Evolutionary conservation across 768 basidiomycete genomes (phyloP), one percentile per base, ranked within the genome.

Genomic region (Boletus rex-veris): DNA sequence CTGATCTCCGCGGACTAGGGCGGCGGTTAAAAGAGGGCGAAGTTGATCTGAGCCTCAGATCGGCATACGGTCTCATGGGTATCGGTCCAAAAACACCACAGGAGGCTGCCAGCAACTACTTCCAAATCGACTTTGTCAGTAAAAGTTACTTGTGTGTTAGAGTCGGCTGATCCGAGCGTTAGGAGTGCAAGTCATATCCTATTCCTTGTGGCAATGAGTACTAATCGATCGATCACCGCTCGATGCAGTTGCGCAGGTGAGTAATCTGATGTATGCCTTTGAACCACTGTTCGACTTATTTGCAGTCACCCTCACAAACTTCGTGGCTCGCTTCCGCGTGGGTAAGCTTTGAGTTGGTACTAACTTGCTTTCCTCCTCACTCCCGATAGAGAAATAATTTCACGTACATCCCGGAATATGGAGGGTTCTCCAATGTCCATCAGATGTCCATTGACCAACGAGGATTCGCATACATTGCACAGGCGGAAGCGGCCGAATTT

Each of bases 291-390:
- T 18, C 50, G 57, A 76, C 14, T 75, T 74, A 53, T 77, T 75
- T 62, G 74, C 45, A 86, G 60, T 75, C 80, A 7, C 85, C 85
- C 2, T 82, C 83, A 26, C 76, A 84, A 62, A 81, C 79, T 0
- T 86, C 84, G 2, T 79, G 79, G 73, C 70, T 86, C 26, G 83
- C 83, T n/a, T 77, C 81, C 10, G 75, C 83, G 18, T 82, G 81
- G 83, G 85, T 83, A 68, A 45, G 70, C 47, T 3, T 16, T 14
- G 2, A 7, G 6, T 39, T 37, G 12, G 19, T 8, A 15, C 10
- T n/a, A 41, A 36, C 26, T 16, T 18, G 16, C 11, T 54, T 47
- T 35, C 10, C 3, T 40, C 9, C 52, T 57, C 42, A 60, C n/a
- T 7, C 26, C 35, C 3, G 2, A 11, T 35, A 84, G 83, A 80